Evolutionary conservation across 176 grass and related monocot species (phyloP), one percentile per base, ranked within the genome.

Genomic region (Olyra latifolia): DNA sequence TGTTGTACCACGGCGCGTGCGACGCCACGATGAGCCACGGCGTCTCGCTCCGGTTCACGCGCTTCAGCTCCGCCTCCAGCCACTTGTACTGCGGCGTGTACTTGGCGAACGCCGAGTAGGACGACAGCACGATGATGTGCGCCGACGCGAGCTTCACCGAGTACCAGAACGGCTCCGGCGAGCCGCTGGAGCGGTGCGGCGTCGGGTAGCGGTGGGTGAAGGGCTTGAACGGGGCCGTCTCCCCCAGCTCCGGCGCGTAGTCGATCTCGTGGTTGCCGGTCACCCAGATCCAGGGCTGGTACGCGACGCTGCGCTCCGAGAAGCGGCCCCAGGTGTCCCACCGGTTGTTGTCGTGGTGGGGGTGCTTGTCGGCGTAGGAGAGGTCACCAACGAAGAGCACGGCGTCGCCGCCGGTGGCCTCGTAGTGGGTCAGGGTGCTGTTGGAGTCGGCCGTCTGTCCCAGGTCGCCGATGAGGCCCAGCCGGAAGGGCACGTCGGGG

Each of bases 291-390:
- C 92, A 89, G 5, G 89, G 89, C 77, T 94, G 92, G 71, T 95
- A 91, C 10, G 89, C 92, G 1, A 64, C 80, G 20, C 87, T 88
- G 38, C 87, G 77, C 89, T 91, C 92, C 7, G 54, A 72, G 42
- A 94, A 91, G 7, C 92, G 77, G 10, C 84, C 87, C 92, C 92
- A 94, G 16, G 87, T 82, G 67, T 94, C 92, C 92, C 92, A 94
- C 20, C 86, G 83, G 19, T 27, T 41, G 76, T 94, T 94, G 66
- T 94, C 89, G 66, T 94, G 80, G 38, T 75, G 56, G 4, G 76
- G 80, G 41, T 94, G 70, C 62, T 85, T 1, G 84, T 94, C 92
- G 30, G 92, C 92, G 77, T 94, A 94, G 17, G 54, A 89, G 16
- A 94, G 82, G 29, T 94, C 92, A 23, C 89, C 92, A 19, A 91